Evolutionary conservation across 2,329 filamentous ascomycete genomes (phyloP), one percentile per base, ranked within the genome.

Genomic region (Calonectria pseudoreteaudii): DNA sequence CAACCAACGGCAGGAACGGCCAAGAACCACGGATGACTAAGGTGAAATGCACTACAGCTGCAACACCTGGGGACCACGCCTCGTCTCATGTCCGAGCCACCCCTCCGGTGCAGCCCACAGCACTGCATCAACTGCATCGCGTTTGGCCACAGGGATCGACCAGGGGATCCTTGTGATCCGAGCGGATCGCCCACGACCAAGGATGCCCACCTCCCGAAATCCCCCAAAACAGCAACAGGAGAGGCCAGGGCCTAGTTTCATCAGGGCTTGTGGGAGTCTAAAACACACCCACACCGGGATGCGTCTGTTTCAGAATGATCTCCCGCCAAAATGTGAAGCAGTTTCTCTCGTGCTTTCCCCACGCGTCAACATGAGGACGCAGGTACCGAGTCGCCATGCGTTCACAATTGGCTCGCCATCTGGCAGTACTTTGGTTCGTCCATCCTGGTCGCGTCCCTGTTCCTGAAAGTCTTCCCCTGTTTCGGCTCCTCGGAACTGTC

Each of bases 1-100:
- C 70, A 72, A 68, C 41, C 65, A 56, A 44, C 23, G 26, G 56
- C 31, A 58, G 65, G 58, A 65, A 44, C 44, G 28, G 30, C 18
- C 50, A 34, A 23, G 36, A 41, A 5, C 26, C 23, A 3, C 18
- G 28, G 71, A 73, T 73, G 66, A 73, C 71, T 69, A 73, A 73
- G 49, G 58, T 53, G 20, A 2, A 10, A n/a, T 62, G 52, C 67
- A 73, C 49, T 70, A 67, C 64, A 68, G 28, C 41, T 74, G 75
- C 44, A 70, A 71, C 67, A 71, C 65, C 38, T 66, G 44, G 67
- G 49, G 74, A 66, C 78, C 50, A 58, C 77, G 78, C 76, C 77
- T 68, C 74, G 66, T 77, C 78, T 74, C 76, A 73, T 28, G 34
- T 62, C 34, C 56, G 56, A 41, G 56, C 56, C 56, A 62, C 56